phyloP scores from a whole-genome alignment of 2,329 filamentous ascomycete species.

The Coniochaeta sp. region DNA sequence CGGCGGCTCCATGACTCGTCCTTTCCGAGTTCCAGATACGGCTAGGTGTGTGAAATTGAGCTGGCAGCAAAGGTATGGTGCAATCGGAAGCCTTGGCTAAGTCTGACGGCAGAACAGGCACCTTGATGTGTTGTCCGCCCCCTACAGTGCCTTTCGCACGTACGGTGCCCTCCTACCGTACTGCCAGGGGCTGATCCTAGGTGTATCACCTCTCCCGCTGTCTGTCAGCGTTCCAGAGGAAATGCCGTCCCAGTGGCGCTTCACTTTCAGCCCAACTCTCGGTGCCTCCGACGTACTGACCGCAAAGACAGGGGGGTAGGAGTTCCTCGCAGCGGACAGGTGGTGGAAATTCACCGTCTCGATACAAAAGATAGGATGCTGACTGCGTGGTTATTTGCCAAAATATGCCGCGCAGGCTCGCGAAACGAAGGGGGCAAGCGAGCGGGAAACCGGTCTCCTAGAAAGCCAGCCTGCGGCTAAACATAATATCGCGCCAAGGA shows the following conservation, averaged over 20 bases:
- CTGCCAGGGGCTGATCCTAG: not conserved
- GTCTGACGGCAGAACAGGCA: not conserved
- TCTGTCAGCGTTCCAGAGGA: not conserved
- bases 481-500: not conserved
- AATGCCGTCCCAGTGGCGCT: not conserved
- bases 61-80: not conserved
- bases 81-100: not conserved
- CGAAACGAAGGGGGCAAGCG: not conserved
- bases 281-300: not conserved
- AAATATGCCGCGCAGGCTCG: not conserved
- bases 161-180: not conserved
- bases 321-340: not conserved
- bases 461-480: not conserved
- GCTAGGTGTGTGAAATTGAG: not conserved
- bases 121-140: not conserved
- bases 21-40: not conserved
- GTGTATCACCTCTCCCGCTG: not conserved
- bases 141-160: not conserved
- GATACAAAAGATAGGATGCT: not conserved
- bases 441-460: not conserved
- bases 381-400: not conserved
- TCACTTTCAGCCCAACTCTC: not conserved
- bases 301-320: not conserved
- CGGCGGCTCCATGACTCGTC: not conserved
- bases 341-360: not conserved